Evolutionary conservation across 805 yeast genomes (phyloP).

Genomic region (Candida nemodendra): DNA sequence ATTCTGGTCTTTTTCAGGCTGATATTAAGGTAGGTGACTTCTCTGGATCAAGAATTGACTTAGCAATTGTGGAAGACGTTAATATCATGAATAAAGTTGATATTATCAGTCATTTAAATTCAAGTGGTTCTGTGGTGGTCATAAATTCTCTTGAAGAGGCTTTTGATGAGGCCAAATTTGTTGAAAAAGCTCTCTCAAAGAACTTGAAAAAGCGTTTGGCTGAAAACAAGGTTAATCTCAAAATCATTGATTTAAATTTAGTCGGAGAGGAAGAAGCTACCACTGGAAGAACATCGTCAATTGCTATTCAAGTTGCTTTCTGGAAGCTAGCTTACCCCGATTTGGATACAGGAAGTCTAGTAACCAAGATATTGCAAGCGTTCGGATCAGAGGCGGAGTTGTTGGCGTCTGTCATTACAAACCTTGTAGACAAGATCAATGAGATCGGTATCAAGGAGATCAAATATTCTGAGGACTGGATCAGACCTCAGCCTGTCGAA

Average conservation of each 20-base stretch:
- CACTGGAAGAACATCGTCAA: slow-evolving; percentile 68
- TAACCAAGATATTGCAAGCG: slow-evolving; percentile 75
- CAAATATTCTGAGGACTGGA: slow-evolving; percentile 34
- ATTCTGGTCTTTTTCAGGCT: slow-evolving; percentile 75
- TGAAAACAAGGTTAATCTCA: slow-evolving; percentile 50
- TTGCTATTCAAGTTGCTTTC: slow-evolving; percentile 77
- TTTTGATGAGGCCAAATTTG: slow-evolving; percentile 43
- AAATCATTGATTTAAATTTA: slow-evolving; percentile 58
- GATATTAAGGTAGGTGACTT: slow-evolving; percentile 42
- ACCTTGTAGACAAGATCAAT: slow-evolving; percentile 58
- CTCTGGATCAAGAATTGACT: slow-evolving; percentile 56
- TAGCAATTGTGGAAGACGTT: slow-evolving; percentile 62
- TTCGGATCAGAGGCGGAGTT: slow-evolving; percentile 81
- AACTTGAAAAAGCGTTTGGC: slow-evolving; percentile 52
- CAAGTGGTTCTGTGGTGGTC: slow-evolving; percentile 56
- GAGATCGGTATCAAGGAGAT: slow-evolving; percentile 43
- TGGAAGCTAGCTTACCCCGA: slow-evolving; percentile 71
- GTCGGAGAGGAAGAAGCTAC: slow-evolving; percentile 70
- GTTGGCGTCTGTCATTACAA: slow-evolving; percentile 67
- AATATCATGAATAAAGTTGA: slow-evolving; percentile 56
- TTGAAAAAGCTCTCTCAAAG: slow-evolving; percentile 52
- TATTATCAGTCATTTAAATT: slow-evolving; percentile 56
- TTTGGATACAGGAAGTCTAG: slow-evolving; percentile 57
- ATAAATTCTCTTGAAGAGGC: slow-evolving; percentile 35
- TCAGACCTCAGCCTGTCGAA: slow-evolving; percentile 16